Conservation (phyloP, 2,329 filamentous ascomycete genomes). For the Cladophialophora yegresii region DNA sequence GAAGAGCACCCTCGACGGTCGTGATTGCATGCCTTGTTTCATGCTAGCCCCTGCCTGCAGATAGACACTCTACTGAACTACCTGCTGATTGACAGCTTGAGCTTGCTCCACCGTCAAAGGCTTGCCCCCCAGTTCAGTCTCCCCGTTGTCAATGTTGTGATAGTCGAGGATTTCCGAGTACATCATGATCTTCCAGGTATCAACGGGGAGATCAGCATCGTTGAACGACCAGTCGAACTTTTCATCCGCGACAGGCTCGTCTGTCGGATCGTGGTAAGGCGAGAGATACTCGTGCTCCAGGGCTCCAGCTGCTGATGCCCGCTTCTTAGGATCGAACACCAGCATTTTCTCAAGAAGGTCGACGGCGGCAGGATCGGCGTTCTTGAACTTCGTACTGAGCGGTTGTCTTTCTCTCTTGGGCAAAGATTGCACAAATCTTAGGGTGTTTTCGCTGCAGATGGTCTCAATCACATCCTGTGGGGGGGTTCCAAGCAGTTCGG, state of each 20-base stretch:
- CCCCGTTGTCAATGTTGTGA: conserved; percentile 75
- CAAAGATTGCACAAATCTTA: conserved; percentile 95
- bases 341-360: conserved; percentile 95
- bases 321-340: conserved; percentile 96
- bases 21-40: neutral
- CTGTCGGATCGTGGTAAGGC: conserved; percentile 95
- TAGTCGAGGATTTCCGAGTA: conserved; percentile 99
- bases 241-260: conserved; percentile 92
- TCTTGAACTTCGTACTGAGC: conserved; percentile 86
- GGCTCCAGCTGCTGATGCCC: conserved; percentile 82
- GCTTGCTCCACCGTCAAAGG: conserved; percentile 35
- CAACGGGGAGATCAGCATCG: conserved; percentile 92
- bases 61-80: conserved; percentile 25
- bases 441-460: conserved; percentile 96
- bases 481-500: conserved; percentile 90
- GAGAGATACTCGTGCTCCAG: conserved; percentile 90
- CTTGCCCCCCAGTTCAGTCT: conserved; percentile 34
- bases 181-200: conserved; percentile 99
- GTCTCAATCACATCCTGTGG: conserved; percentile 98
- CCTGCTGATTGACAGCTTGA: conserved; percentile 35
- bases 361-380: conserved; percentile 87
- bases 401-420: conserved; percentile 92
- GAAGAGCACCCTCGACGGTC: neutral
- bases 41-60: neutral
- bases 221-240: conserved; percentile 99